Percentiles rank a stretch among this genome's conserved stretches.
These are phyloP conservation scores for Thelephora ganbajun DNA, from an alignment of 768 basidiomycete genomes.

Conservation along the genomic window DNA sequence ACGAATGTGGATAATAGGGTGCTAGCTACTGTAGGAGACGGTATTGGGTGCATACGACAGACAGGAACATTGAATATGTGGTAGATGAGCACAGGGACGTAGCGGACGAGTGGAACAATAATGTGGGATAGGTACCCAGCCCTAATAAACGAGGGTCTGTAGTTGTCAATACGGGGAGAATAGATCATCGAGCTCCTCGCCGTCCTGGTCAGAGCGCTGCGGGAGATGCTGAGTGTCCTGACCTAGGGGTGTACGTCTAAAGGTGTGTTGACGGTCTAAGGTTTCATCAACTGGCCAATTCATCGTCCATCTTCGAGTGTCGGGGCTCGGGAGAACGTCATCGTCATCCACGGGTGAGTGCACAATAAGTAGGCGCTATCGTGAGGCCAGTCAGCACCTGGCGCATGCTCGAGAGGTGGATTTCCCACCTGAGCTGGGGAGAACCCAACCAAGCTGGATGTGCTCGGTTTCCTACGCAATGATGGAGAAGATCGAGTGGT, in stretches of 20 bases:
- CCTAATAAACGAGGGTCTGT: too few relatives aligned
- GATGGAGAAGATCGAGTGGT: constrained; percentile 12
- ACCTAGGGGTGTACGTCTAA: background rate
- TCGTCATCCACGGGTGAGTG: constrained; percentile 42
- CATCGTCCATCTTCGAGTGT: background rate
- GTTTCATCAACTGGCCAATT: background rate
- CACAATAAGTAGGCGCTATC: constrained; percentile 46
- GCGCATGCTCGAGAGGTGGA: background rate
- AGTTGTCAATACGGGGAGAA: too few relatives aligned
- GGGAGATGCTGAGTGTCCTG: too few relatives aligned
- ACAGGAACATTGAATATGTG: too few relatives aligned
- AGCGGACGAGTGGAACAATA: too few relatives aligned
- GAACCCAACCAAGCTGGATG: constrained; percentile 49
- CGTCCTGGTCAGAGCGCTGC: too few relatives aligned
- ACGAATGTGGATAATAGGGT: too few relatives aligned
- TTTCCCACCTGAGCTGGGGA: constrained; percentile 56
- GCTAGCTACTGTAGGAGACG: too few relatives aligned
- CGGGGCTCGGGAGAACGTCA: background rate
- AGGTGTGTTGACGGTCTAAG: background rate
- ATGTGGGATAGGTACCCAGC: too few relatives aligned
- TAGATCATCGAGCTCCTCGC: too few relatives aligned
- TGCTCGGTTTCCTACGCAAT: constrained; percentile 38
- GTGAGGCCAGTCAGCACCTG: background rate
- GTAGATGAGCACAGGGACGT: too few relatives aligned
- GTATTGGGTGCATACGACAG: too few relatives aligned